These are phyloP conservation scores for Penicillium nucicola DNA, from an alignment of 495 filamentous ascomycete species.

Conservation along the genomic window DNA sequence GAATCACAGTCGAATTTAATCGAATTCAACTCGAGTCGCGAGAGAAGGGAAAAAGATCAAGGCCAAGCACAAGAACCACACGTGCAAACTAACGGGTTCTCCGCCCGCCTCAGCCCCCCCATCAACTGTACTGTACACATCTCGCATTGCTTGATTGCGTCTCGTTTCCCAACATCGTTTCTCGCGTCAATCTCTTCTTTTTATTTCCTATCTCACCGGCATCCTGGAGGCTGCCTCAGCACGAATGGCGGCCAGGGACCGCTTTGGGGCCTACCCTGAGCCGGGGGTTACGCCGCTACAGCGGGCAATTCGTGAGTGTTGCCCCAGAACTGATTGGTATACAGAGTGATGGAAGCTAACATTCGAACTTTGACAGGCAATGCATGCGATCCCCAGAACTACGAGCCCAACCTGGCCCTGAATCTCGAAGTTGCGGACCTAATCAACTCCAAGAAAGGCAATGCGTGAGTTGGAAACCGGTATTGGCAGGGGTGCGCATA, in stretches of 20 bases:
- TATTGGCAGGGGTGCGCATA: constrained; percentile 10
- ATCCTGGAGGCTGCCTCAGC: constrained; percentile 91
- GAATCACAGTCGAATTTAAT: background rate
- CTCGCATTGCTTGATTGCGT: constrained; percentile 11
- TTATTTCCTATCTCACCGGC: constrained; percentile 21
- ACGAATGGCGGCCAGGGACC: constrained; percentile 92
- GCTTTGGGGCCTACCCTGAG: constrained; percentile 80
- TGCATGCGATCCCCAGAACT: constrained; percentile 94
- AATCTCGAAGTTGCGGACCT: constrained; percentile 96
- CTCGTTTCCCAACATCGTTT: constrained; percentile 6
- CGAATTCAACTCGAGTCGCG: background rate
- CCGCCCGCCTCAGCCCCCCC: constrained; percentile 15
- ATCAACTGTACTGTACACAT: constrained; percentile 22
- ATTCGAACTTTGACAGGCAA: constrained; percentile 50
- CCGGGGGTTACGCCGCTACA: constrained; percentile 81
- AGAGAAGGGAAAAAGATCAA: constrained; percentile 17
- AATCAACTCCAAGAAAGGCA: constrained; percentile 97
- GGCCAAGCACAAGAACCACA: constrained; percentile 26
- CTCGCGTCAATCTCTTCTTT: constrained; percentile 3
- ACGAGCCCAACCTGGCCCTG: constrained; percentile 93
- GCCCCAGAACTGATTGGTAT: background rate
- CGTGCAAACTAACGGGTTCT: constrained; percentile 22
- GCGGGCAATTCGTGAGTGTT: constrained; percentile 76
- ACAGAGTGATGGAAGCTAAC: constrained; percentile 11
- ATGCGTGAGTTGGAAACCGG: constrained; percentile 56